Percentiles rank a stretch among this genome's conserved stretches.
Evolutionary conservation across 257 asterid species (phyloP).

Genomic region (Prunella vulgaris): DNA sequence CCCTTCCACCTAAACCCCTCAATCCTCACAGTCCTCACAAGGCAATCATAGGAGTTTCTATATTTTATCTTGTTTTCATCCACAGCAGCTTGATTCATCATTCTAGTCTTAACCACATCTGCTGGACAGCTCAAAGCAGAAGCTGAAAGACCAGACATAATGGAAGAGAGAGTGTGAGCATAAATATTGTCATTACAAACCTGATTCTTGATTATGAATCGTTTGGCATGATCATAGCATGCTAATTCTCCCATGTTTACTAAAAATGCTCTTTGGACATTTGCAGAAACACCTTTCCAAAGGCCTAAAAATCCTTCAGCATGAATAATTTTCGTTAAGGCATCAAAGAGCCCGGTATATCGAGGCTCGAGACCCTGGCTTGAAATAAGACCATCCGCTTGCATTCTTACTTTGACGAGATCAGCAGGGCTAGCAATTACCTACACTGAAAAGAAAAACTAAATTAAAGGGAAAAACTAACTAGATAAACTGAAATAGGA

Average conservation of each 20-base stretch:
- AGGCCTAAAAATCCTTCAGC: slow-evolving; percentile 67
- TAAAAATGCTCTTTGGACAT: slow-evolving; percentile 74
- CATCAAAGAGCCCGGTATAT: slow-evolving; percentile 58
- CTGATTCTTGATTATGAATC: slow-evolving; percentile 43
- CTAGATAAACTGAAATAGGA: slow-evolving; percentile 11
- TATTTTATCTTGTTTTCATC: slow-evolving; percentile 32
- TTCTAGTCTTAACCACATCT: slow-evolving; percentile 81
- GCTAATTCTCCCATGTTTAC: slow-evolving; percentile 95
- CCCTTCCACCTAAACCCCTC: slow-evolving; percentile 92
- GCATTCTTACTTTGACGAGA: slow-evolving; percentile 89
- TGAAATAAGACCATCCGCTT: slow-evolving; percentile 59
- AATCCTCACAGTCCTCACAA: slow-evolving; percentile 58
- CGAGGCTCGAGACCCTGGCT: slow-evolving; percentile 52
- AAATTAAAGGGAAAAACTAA: slow-evolving; percentile 15
- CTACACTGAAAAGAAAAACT: slow-evolving; percentile 38
- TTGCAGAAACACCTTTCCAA: slow-evolving; percentile 77
- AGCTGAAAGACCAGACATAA: slow-evolving; percentile 75
- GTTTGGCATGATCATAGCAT: slow-evolving; percentile 80
- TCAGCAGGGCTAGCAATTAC: slow-evolving; percentile 92
- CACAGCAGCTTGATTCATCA: slow-evolving; percentile 57
- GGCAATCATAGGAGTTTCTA: slow-evolving; percentile 61
- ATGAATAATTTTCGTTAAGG: slow-evolving; percentile 53
- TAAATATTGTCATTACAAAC: slow-evolving; percentile 63
- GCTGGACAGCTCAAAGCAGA: slow-evolving; percentile 86
- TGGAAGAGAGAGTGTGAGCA: slow-evolving; percentile 73